Conservation (phyloP, 1,284 basidiomycete species). For the Ustilago crameri region DNA sequence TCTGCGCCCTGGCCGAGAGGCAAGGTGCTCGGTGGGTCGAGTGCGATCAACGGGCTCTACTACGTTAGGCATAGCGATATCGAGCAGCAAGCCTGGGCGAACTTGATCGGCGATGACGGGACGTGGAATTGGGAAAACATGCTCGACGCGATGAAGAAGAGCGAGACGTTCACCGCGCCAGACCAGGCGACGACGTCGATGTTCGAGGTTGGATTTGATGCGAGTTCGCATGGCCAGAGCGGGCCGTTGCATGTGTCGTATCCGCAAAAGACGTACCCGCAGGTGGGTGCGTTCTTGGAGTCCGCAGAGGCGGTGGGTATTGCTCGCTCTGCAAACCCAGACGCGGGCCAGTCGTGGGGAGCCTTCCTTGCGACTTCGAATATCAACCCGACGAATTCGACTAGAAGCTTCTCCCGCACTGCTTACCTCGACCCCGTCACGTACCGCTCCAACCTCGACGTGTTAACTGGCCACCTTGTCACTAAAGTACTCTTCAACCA, state of each 20-base stretch:
- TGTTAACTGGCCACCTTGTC: conserved; percentile 74
- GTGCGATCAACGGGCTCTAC: conserved; percentile 62
- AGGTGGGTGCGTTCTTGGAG: conserved; percentile 52
- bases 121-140: conserved; percentile 54
- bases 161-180: conserved; percentile 71
- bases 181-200: conserved; percentile 35
- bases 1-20: conserved; percentile 25
- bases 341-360: conserved; percentile 72
- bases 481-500: conserved; percentile 75
- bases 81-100: conserved; percentile 55
- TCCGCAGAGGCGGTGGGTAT: conserved; percentile 69
- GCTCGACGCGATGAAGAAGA: conserved; percentile 70
- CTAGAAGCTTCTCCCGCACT: conserved; percentile 76
- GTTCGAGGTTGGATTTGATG: conserved; percentile 57
- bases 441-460: conserved; percentile 75
- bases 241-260: conserved; percentile 70
- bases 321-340: conserved; percentile 70
- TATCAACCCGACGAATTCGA: conserved; percentile 76
- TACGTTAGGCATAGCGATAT: conserved; percentile 45
- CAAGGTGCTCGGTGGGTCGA: conserved; percentile 59
- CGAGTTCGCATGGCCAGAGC: conserved; percentile 70
- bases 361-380: conserved; percentile 75
- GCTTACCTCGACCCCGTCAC: conserved; percentile 78
- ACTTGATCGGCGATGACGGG: conserved; percentile 25
- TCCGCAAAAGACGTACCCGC: conserved; percentile 44